phyloP scores from a whole-genome alignment of 352 stramenopile species.

The Pythium periplocum region DNA sequence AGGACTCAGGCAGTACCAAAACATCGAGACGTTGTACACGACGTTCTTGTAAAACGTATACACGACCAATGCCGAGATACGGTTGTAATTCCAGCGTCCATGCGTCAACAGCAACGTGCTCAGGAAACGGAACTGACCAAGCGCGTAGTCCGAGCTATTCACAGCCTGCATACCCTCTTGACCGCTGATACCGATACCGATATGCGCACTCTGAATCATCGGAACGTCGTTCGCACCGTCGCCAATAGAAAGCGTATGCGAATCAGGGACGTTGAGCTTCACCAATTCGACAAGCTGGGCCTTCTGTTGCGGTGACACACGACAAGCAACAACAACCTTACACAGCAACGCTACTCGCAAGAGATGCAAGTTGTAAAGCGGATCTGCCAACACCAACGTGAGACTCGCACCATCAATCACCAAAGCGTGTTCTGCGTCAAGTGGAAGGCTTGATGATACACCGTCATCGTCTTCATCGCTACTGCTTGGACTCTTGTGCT shows the following conservation, averaged over 20 bases:
- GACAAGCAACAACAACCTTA: slow-evolving; percentile 96
- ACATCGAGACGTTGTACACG: slow-evolving; percentile 88
- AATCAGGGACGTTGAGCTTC: slow-evolving; percentile 75
- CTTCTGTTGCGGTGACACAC: slow-evolving; percentile 98
- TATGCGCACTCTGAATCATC: slow-evolving; percentile 89
- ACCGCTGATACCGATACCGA: slow-evolving; percentile 93
- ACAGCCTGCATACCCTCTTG: slow-evolving; percentile 97
- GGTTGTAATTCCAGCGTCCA: slow-evolving; percentile 85
- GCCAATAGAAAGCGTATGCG: slow-evolving; percentile 87
- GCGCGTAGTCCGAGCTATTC: slow-evolving; percentile 82
- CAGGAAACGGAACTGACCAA: slow-evolving; percentile 82
- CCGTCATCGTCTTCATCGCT: slow-evolving; percentile 16
- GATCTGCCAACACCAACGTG: slow-evolving; percentile 65
- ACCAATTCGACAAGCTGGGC: slow-evolving; percentile 96
- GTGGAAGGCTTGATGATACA: slow-evolving; percentile 18
- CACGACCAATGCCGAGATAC: slow-evolving; percentile 82
- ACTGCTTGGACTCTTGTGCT: slow-evolving; percentile 6
- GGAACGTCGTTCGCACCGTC: slow-evolving; percentile 89
- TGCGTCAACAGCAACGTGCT: slow-evolving; percentile 71
- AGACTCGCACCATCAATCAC: slow-evolving; percentile 95
- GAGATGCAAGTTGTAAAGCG: slow-evolving; percentile 73
- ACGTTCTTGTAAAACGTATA: slow-evolving; percentile 93
- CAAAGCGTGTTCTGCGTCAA: slow-evolving; percentile 66
- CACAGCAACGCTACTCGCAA: slow-evolving; percentile 85
- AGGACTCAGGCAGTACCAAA: slow-evolving; percentile 81